phyloP scores from a whole-genome alignment of 2,329 filamentous ascomycete genomes.

The Pseudodiploospora longispora region DNA sequence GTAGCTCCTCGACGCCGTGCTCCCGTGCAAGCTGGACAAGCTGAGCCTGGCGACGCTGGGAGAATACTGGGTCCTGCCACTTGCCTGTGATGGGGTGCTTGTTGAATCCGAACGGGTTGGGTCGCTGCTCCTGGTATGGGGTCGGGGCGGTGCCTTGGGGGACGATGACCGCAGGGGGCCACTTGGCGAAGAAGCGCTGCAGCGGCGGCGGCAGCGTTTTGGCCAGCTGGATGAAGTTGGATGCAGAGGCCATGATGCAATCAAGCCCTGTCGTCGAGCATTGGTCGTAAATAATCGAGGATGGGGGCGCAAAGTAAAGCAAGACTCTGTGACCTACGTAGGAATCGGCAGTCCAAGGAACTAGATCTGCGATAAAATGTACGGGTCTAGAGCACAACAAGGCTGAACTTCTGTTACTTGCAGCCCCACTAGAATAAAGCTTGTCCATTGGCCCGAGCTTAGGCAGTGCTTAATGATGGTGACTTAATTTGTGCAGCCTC shows the following conservation, averaged over 20 bases:
- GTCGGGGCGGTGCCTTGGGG: constrained; percentile 36
- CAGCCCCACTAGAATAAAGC: too few relatives aligned
- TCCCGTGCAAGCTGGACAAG: constrained; percentile 76
- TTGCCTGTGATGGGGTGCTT: constrained; percentile 71
- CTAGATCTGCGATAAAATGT: too few relatives aligned
- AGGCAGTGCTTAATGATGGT: too few relatives aligned
- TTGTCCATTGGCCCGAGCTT: too few relatives aligned
- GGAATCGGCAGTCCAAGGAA: too few relatives aligned
- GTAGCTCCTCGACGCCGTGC: constrained; percentile 70
- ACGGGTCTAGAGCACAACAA: too few relatives aligned
- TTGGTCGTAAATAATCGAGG: neutral
- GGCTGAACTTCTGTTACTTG: too few relatives aligned
- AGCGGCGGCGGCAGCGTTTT: constrained; percentile 69
- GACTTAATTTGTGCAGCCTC: neutral
- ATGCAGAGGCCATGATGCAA: constrained; percentile 26
- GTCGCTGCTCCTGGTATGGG: constrained; percentile 47
- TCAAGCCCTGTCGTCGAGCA: constrained; percentile 1
- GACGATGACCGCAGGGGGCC: constrained; percentile 63
- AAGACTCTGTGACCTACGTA: too few relatives aligned
- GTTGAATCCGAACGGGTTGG: constrained; percentile 74
- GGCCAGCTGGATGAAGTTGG: constrained; percentile 49
- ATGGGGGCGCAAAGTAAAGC: too few relatives aligned
- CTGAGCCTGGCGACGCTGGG: constrained; percentile 80
- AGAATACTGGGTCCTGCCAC: constrained; percentile 79
- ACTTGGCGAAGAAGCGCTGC: constrained; percentile 80